A percentile compares a stretch with the other conserved stretches of the same genome.
Evolutionary conservation across 2,329 filamentous ascomycete genomes (phyloP).

Genomic region (Diaporthe sp.): DNA sequence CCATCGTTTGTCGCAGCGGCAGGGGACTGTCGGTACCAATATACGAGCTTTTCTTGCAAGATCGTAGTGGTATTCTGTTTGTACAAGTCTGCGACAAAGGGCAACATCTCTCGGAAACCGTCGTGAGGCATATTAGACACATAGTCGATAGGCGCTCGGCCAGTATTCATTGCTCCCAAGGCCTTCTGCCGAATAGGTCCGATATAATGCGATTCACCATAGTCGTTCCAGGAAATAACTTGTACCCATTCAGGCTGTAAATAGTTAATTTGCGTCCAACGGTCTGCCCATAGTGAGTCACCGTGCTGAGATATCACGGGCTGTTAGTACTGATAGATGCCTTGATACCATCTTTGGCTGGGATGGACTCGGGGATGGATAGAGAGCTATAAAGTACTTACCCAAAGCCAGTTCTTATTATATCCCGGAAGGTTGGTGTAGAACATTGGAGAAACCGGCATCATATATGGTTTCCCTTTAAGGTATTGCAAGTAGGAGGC

Average conservation of each 20-base stretch:
- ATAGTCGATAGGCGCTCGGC: conserved; percentile 57
- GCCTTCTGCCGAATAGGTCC: conserved; percentile 54
- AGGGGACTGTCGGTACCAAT: conserved; percentile 47
- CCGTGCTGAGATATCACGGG: conserved; percentile 39
- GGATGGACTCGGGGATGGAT: too few species aligned
- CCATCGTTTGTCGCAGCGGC: not conserved
- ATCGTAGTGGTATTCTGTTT: conserved; percentile 48
- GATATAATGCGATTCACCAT: conserved; percentile 65
- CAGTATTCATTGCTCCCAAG: conserved; percentile 46
- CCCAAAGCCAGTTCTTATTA: conserved; percentile 71
- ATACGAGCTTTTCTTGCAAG: conserved; percentile 42
- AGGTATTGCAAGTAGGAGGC: conserved; percentile 46
- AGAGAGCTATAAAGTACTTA: not conserved
- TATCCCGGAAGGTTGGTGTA: conserved; percentile 67
- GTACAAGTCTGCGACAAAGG: conserved; percentile 61
- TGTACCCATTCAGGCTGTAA: conserved; percentile 56
- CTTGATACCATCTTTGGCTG: too few species aligned
- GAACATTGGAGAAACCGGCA: conserved; percentile 68
- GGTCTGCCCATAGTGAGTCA: conserved; percentile 62
- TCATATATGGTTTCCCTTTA: conserved; percentile 52
- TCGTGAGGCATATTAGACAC: conserved; percentile 60
- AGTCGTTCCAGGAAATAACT: conserved; percentile 61
- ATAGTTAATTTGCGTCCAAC: conserved; percentile 68
- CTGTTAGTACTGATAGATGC: too few species aligned
- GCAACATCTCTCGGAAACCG: conserved; percentile 58